Conservation (phyloP, 306 rosid genomes). For the Sicyos edulis region DNA sequence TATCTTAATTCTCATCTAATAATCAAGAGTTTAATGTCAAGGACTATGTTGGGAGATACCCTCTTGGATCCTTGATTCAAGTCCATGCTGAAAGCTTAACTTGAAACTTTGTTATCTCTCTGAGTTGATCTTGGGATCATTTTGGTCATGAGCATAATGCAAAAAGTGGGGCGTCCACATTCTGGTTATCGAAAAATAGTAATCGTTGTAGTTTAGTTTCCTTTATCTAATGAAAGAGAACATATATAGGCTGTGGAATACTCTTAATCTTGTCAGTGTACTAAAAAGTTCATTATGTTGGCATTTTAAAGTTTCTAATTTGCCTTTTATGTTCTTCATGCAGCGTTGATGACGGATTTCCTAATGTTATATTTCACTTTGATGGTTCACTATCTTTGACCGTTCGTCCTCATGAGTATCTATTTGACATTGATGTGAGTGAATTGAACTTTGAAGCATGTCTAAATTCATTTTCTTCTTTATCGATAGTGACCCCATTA, state of each 20-base stretch:
- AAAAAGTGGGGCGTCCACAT: neutral
- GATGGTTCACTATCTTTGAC: constrained; percentile 37
- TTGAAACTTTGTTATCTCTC: neutral
- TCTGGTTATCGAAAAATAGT: neutral
- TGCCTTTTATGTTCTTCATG: constrained; percentile 22
- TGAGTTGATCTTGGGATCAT: neutral
- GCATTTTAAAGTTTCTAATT: neutral
- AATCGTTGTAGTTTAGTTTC: neutral
- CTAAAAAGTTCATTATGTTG: neutral
- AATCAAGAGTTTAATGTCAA: neutral
- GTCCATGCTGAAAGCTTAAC: neutral
- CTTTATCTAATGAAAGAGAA: neutral
- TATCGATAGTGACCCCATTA: neutral
- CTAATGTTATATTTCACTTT: constrained; percentile 41
- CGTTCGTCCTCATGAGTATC: constrained; percentile 48
- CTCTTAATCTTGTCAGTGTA: neutral
- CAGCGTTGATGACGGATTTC: constrained; percentile 52
- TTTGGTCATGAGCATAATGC: neutral
- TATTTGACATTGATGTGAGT: constrained; percentile 35
- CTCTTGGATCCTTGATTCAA: neutral
- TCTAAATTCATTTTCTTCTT: neutral
- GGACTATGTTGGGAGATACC: constrained; percentile 2
- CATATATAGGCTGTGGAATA: neutral
- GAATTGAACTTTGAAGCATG: constrained; percentile 13
- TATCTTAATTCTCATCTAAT: neutral